Percentiles rank a stretch among this genome's conserved stretches.
phyloP scores from a whole-genome alignment of 2,329 filamentous ascomycete genomes.

The Periconia digitata region DNA sequence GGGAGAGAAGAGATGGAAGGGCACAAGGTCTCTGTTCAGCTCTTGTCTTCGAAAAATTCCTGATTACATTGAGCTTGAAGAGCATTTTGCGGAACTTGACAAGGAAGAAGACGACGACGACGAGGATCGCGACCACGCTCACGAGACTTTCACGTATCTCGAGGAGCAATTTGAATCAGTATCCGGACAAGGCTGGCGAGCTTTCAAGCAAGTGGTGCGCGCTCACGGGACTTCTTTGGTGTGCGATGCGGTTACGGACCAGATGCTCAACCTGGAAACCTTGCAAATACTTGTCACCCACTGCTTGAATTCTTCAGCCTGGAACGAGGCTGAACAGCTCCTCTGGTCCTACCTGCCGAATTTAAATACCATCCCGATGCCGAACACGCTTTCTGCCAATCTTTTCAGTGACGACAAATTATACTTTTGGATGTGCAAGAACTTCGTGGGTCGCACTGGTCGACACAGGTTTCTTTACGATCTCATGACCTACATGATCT shows the following conservation, averaged over 20 bases:
- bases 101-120: slow-evolving; percentile 31
- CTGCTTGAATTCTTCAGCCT: slow-evolving; percentile 33
- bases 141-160: slow-evolving; percentile 45
- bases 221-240: slow-evolving; percentile 45
- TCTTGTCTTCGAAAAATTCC: slow-evolving; percentile 46
- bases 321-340: slow-evolving; percentile 39
- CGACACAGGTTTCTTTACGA: slow-evolving; percentile 38
- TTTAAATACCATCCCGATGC: slow-evolving; percentile 25
- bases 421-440: slow-evolving; percentile 29
- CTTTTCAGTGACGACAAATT: slow-evolving; percentile 29
- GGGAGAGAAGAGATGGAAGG: slow-evolving; percentile 26
- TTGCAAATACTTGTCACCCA: slow-evolving; percentile 29
- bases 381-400: slow-evolving; percentile 26
- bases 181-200: slow-evolving; percentile 40
- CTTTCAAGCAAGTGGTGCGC: slow-evolving; percentile 44
- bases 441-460: slow-evolving; percentile 30
- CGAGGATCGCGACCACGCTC: slow-evolving; percentile 37
- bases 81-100: slow-evolving; percentile 39
- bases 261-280: slow-evolving; percentile 27
- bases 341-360: slow-evolving; percentile 28
- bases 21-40: slow-evolving; percentile 41
- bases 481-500: slow-evolving; percentile 36
- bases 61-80: slow-evolving; percentile 44
- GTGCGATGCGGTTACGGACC: slow-evolving; percentile 39
- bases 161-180: slow-evolving; percentile 39